Base-by-base conservation (phyloP, 2,329 filamentous ascomycete species). In the Grosmannia clavigera region DNA sequence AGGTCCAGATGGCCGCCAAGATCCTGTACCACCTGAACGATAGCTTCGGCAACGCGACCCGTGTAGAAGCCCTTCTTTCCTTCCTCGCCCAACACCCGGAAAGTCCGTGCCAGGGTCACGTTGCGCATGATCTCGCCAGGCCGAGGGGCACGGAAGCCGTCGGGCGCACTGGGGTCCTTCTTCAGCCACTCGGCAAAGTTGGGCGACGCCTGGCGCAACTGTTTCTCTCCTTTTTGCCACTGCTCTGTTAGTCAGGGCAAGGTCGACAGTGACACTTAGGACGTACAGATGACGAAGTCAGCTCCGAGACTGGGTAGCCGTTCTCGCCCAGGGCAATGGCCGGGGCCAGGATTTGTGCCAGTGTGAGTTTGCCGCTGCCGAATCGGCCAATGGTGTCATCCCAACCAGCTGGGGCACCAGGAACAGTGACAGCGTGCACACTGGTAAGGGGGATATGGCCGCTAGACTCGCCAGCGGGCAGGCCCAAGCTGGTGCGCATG, bases 371-470 rank as follows among this genome's bases (percentile, higher is more conserved):
- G 2, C 90, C 90, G 70, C 92, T 96, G 19, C 94, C 94, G 68
- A 97, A 96, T 59, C 83, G 84, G 72, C 92, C 86, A 1, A 96
- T 80, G 0, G 88, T 86, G 71, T 99, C 94, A 29, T 89, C 85
- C 94, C 94, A 99, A 0, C 92, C 94, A 0, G 91, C 94, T 0
- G 94, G 84, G 1, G 94, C 92, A 6, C 94, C 94, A 0, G 94
- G 94, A 0, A 94, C 86, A 1, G 92, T 96, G 1, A 90, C 89
- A 11, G 91, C 81, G 69, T 95, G 88, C 16, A 89, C 85, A 68
- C 86, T 92, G 40, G 75, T 73, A 75, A 87, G 83, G 19, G 92
- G 91, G 48, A 65, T 65, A 19, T 43, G 11, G 61, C 61, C 63
- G 5, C n/a, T 50, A 3, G 38, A 9, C 38, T 81, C 73, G 14